A percentile compares a stretch with the other conserved stretches of the same genome.
Conservation (phyloP, 148 eudicot genomes). For the Persicaria maculosa region DNA sequence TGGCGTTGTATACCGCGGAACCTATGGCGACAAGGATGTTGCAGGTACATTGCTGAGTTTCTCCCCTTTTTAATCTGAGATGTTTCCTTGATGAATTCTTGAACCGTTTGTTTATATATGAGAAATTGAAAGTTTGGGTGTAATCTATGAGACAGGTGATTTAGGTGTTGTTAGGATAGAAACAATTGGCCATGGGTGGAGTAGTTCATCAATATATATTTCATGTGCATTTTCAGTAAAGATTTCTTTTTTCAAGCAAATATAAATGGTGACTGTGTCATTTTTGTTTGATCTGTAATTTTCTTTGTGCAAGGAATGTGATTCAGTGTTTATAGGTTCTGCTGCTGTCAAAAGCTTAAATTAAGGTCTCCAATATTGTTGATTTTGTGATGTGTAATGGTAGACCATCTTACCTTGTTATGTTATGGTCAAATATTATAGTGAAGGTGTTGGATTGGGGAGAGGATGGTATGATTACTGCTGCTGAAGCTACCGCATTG, state of each 20-base stretch:
- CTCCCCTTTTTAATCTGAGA: not conserved
- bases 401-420: too few species aligned
- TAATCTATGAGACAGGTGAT: too few species aligned
- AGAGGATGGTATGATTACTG: conserved; percentile 77
- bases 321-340: not conserved
- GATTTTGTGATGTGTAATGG: too few species aligned
- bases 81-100: not conserved
- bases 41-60: conserved; percentile 46
- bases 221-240: too few species aligned
- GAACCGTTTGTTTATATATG: not conserved
- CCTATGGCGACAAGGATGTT: conserved; percentile 66
- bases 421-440: conserved; percentile 14
- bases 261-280: not conserved
- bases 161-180: too few species aligned
- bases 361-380: too few species aligned
- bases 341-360: not conserved
- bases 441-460: conserved; percentile 97
- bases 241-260: too few species aligned
- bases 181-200: too few species aligned
- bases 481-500: conserved; percentile 61
- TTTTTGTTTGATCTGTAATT: not conserved
- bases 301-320: not conserved
- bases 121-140: too few species aligned
- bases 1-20: conserved; percentile 78
- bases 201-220: too few species aligned